These are phyloP conservation scores for Aureobasidium lini DNA, from an alignment of 2,329 filamentous ascomycete species.

Conservation along the genomic window DNA sequence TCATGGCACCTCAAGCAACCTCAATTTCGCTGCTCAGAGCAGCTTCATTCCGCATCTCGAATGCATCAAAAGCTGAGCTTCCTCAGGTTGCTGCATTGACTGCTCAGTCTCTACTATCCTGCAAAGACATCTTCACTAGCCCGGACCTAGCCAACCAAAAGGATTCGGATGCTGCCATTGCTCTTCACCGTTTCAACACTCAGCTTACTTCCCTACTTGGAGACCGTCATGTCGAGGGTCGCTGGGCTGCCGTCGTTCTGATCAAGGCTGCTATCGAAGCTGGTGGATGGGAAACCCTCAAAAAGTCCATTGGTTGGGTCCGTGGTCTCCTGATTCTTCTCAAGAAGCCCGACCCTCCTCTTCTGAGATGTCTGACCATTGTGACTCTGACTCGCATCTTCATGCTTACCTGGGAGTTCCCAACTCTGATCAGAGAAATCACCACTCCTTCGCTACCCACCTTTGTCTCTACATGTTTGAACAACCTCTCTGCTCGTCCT, in stretches of 20 bases:
- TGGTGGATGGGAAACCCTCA: constrained; percentile 75
- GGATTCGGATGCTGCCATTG: constrained; percentile 57
- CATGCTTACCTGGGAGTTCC: constrained; percentile 70
- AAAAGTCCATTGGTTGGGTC: constrained; percentile 68
- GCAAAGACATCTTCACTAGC: constrained; percentile 54
- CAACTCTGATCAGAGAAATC: constrained; percentile 77
- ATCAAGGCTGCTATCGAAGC: constrained; percentile 76
- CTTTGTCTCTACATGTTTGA: constrained; percentile 67
- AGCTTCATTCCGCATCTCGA: constrained; percentile 62
- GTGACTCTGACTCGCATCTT: constrained; percentile 78
- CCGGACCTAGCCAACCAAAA: constrained; percentile 51
- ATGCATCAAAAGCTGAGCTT: constrained; percentile 64
- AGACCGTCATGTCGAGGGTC: constrained; percentile 64
- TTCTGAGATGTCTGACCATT: constrained; percentile 68
- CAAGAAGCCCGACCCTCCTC: constrained; percentile 69
- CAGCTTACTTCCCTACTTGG: constrained; percentile 70
- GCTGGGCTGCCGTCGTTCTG: constrained; percentile 70
- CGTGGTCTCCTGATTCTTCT: constrained; percentile 66
- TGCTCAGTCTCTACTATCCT: constrained; percentile 47
- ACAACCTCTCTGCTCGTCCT: constrained; percentile 44
- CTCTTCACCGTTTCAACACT: constrained; percentile 75
- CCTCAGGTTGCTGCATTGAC: constrained; percentile 66
- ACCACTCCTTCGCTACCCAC: constrained; percentile 72
- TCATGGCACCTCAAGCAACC: constrained; percentile 12
- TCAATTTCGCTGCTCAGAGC: constrained; percentile 47